Base-by-base conservation (phyloP, 805 yeast genomes). In the Starmerella potacharoeniae region DNA sequence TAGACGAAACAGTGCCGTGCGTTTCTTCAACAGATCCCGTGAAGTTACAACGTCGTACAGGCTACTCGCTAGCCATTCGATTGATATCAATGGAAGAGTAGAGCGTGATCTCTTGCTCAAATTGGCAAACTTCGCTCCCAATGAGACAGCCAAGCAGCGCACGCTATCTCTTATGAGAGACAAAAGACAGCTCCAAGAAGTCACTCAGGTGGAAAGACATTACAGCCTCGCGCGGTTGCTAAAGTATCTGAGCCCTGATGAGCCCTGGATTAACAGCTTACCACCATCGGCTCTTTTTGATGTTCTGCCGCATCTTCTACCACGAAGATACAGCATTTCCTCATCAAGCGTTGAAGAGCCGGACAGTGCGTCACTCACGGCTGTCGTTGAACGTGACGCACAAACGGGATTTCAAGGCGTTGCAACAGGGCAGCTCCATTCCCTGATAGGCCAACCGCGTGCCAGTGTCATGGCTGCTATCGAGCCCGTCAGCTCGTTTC, bases 321-420 rank as follows among this genome's bases (percentile, higher is more conserved):
- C 95, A 40, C 85, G 95, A 69, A 84, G 84, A 68, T 86, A 86
- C 67, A 86, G 95, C 17, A 86, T 86, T 58, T 84, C 95, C 0
- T 85, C 95, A 0, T 84, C 95, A 5, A 80, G 88, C 1, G 65
- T 78, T 47, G 71, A 79, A 46, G 91, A 84, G 62, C 84, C 85
- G 64, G 75, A 81, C 37, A 73, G 76, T 7, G 77, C 86, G 49
- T 86, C 83, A 60, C 71, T 85, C 43, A 84, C 95, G 16, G 88
- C 91, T 2, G 86, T 86, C 53, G 93, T 86, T 42, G 95, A 86
- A 69, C 46, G 45, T 6, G 53, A 55, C 16, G 52, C 33, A 6
- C 11, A 4, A 1, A 49, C 51, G 7, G 55, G 52, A 5, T 61
- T 60, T 54, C 17, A 41, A 30, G 65, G 65, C 9, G 59, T 61